Evolutionary conservation across 306 rosid genomes (phyloP).

Genomic region (Begonia fuchsioides): DNA sequence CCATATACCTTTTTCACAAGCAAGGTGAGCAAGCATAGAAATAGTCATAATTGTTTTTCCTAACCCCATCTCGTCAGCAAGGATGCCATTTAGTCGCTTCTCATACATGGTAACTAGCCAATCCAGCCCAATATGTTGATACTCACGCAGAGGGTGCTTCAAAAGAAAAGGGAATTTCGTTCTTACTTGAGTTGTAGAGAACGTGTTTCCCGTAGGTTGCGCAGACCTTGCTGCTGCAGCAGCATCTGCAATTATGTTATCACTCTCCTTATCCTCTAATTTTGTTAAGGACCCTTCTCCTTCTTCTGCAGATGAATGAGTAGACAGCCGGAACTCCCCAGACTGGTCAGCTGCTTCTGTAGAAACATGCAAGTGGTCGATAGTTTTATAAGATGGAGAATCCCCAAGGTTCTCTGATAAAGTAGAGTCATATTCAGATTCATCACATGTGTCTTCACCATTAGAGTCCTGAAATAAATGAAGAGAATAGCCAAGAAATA

Average conservation of each 20-base stretch:
- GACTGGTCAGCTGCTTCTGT: constrained; percentile 39
- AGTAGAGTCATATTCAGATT: constrained; percentile 53
- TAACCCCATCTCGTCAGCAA: constrained; percentile 97
- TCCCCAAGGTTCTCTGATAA: constrained; percentile 37
- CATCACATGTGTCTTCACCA: constrained; percentile 34
- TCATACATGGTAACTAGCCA: constrained; percentile 99
- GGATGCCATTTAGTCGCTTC: constrained; percentile 86
- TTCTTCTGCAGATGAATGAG: constrained; percentile 33
- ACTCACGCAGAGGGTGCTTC: constrained; percentile 87
- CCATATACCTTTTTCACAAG: constrained; percentile 98
- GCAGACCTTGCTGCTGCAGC: constrained; percentile 99
- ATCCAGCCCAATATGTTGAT: constrained; percentile 97
- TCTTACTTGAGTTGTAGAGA: constrained; percentile 93
- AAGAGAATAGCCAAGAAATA: constrained; percentile 1
- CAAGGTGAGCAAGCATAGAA: constrained; percentile 90
- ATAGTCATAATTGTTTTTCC: constrained; percentile 99
- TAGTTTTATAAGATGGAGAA: constrained; percentile 38
- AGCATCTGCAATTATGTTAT: constrained; percentile 78
- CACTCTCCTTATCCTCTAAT: constrained; percentile 50
- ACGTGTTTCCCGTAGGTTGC: constrained; percentile 97
- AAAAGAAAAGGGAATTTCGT: constrained; percentile 90
- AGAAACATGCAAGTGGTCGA: constrained; percentile 25
- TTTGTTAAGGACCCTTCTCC: constrained; percentile 19
- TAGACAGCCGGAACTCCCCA: constrained; percentile 19
- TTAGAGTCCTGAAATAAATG: constrained; percentile 29